Conservation (phyloP, 225 moss, liverwort and hornwort species). For the Bryoerythrophyllum caledonicum region DNA sequence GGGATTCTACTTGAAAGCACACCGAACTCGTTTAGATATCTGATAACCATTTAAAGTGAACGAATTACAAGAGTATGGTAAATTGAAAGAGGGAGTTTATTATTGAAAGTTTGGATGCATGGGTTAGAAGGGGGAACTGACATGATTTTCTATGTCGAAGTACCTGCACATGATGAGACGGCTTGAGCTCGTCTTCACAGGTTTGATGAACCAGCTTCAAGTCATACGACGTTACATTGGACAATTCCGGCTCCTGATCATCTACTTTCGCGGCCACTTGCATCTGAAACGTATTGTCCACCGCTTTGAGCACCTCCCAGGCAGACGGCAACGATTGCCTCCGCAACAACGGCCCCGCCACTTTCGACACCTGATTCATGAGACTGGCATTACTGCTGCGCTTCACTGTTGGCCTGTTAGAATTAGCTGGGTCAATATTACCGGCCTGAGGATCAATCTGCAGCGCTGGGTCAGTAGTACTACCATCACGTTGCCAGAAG, state of each 20-base stretch:
- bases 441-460: background rate
- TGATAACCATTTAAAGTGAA: no score
- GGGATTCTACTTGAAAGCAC: no score
- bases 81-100: no score
- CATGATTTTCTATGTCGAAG: background rate
- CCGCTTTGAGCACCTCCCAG: slow-evolving; percentile 21
- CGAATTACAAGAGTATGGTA: no score
- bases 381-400: slow-evolving; percentile 29
- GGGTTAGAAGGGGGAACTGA: background rate
- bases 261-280: background rate
- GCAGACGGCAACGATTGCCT: slow-evolving; percentile 22
- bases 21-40: no score
- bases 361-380: slow-evolving; percentile 38
- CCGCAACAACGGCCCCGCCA: slow-evolving; percentile 31
- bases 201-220: background rate
- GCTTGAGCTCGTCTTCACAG: background rate
- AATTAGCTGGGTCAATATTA: background rate
- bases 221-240: background rate
- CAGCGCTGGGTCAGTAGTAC: background rate
- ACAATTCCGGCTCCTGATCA: background rate
- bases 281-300: slow-evolving; percentile 1
- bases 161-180: slow-evolving; percentile 26
- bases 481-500: background rate
- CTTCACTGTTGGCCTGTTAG: background rate
- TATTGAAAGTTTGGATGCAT: no score